Evolutionary conservation across 1,139 yeast species (phyloP), one percentile per base, ranked within the genome.

Genomic region (Yamadazyma dushanensis): DNA sequence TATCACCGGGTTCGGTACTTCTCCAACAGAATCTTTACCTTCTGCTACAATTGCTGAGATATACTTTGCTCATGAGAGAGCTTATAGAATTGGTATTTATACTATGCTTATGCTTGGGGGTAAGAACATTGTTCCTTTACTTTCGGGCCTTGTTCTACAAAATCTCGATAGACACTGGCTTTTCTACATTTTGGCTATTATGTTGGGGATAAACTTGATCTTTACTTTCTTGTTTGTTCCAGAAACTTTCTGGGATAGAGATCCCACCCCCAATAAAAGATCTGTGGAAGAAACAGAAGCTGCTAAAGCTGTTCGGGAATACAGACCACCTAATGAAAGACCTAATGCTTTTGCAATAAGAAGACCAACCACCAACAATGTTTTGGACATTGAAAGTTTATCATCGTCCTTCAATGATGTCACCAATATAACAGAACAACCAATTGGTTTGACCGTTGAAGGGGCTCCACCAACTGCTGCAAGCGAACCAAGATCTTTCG

Each of bases 191-290:
- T 59, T 76, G 33, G 61, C 80, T 10, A 76, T 78, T 38, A 67
- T 78, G 41, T 64, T 75, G 18, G 83, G 79, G 1, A 49, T 61
- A 33, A 66, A 69, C 46, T 59, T 76, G 18, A 45, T 70, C 2
- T 53, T 70, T 29, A 74, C 78, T 5, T 70, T 68, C 41, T 53
- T 79, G 15, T 78, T 78, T 51, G 83, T 77, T 13, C 84, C 84
- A 1, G 85, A 79, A 43, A 79, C 85, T 1, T 78, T 76, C 54
- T 79, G 83, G 82, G 79, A 76, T 41, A 63, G 85, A 39, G 56
- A 72, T 1, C 81, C 84, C 5, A 60, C 63, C 2, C 75, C 73
- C 4, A 71, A 68, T 44, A 63, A 68, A 46, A 65, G 80, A 43
- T 73, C 80, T 2, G 51, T 61, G 15, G 59, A 61, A 38, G 84